Conservation (phyloP, 2,329 filamentous ascomycete species). For the Aspergillus sp. region DNA sequence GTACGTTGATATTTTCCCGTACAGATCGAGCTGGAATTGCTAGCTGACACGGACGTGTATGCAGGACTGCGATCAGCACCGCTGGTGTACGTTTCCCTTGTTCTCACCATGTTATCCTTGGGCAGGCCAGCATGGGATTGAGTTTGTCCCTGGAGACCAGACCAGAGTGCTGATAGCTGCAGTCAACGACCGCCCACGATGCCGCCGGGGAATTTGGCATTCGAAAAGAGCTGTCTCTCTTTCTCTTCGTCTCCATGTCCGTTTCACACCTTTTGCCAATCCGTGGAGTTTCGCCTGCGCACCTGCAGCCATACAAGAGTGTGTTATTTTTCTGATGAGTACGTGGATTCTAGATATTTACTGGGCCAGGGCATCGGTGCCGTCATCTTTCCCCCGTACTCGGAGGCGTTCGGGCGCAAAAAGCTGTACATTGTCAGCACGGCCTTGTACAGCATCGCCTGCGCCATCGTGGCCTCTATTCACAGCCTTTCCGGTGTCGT, state of each 20-base stretch:
- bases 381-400: slow-evolving; percentile 37
- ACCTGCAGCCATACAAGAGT: neutral
- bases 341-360: slow-evolving; percentile 27
- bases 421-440: slow-evolving; percentile 35
- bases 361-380: slow-evolving; percentile 35
- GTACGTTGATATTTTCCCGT: slow-evolving; percentile 18
- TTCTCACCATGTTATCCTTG: neutral
- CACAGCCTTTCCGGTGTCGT: slow-evolving; percentile 38
- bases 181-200: slow-evolving; percentile 31
- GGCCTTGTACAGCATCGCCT: slow-evolving; percentile 29
- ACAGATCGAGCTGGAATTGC: neutral
- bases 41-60: slow-evolving; percentile 12
- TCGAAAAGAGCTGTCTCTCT: slow-evolving; percentile 26
- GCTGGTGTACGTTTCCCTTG: slow-evolving; percentile 28
- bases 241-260: slow-evolving; percentile 28
- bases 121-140: neutral
- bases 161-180: slow-evolving; percentile 5
- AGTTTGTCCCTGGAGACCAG: neutral
- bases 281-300: neutral
- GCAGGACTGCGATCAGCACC: slow-evolving; percentile 36
- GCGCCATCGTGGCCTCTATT: slow-evolving; percentile 39
- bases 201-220: slow-evolving; percentile 28
- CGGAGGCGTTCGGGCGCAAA: slow-evolving; percentile 40
- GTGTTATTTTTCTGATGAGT: neutral
- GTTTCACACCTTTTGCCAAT: neutral